Evolutionary conservation across 2,329 filamentous ascomycete genomes (phyloP), one percentile per base, ranked within the genome.

Genomic region (Trichoderma sp.): DNA sequence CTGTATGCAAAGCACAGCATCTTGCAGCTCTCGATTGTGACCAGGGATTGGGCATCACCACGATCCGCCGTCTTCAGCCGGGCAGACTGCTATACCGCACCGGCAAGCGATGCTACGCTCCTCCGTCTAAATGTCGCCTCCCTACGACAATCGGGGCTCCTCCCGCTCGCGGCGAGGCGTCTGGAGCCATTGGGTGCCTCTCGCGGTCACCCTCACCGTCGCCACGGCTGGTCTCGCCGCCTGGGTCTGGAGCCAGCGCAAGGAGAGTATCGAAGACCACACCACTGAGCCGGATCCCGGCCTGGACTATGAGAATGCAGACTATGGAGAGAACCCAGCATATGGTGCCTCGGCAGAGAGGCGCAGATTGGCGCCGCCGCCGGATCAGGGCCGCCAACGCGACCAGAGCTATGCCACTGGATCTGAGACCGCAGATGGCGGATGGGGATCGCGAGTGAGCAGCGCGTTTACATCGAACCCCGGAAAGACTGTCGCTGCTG

Each of bases 191-290:
- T 97, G 94, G 93, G 88, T 97, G 70, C 95, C 95, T 72, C 86
- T 98, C 68, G 91, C 90, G 73, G 81, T 97, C 72, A 97, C 94
- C 61, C 89, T 97, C 70, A 94, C 93, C 58, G 89, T 96, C 74
- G 95, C 95, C 71, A 93, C 94, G 27, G 90, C 92, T 68, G 94
- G 94, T 40, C 82, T 97, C 59, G 94, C 91, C 64, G 93, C 93
- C 69, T 98, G 95, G 95, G 89, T 94, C 71, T 97, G 94, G 94
- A 96, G 92, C 79, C 94, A 97, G 82, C 91, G 93, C 76, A 88
- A 86, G 76, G 90, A 92, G 73, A 87, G 90, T 70, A 90, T 93
- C 65, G 90, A 94, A 33, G 87, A 89, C 65, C 89, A 93, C 52
- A 86, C 88, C 52, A 86, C 88, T 60, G 87, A 89, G 65, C 82